Percentiles rank a stretch among this genome's conserved stretches.
Conservation (phyloP, 1,284 basidiomycete species). For the Austroboletus novae-zelandiae region DNA sequence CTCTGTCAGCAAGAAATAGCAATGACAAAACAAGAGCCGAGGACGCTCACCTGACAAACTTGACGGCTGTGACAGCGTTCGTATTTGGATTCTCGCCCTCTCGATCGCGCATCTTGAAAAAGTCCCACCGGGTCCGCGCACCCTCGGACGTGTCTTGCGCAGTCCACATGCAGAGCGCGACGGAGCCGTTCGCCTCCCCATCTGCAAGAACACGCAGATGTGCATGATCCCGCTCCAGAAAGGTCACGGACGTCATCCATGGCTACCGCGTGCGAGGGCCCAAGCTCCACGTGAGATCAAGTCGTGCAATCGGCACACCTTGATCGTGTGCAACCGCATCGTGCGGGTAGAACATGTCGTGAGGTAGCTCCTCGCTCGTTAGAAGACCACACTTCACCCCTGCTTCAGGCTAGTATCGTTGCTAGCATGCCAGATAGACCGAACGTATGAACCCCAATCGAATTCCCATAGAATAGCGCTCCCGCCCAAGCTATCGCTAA, state of each 20-base stretch:
- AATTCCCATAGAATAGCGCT: conserved; percentile 90
- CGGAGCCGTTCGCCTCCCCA: conserved; percentile 64
- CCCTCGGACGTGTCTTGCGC: conserved; percentile 63
- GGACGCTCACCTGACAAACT: conserved; percentile 61
- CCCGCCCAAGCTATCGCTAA: conserved; percentile 85
- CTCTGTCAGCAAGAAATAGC: background rate
- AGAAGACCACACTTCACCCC: conserved; percentile 72
- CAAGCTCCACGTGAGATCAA: conserved; percentile 52
- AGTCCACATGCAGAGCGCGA: conserved; percentile 73
- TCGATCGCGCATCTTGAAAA: conserved; percentile 62
- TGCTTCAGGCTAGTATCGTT: conserved; percentile 28
- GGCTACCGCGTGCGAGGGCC: conserved; percentile 37
- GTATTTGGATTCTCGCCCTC: conserved; percentile 41
- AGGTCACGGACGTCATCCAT: conserved; percentile 65
- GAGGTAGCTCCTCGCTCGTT: conserved; percentile 89
- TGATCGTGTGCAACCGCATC: conserved; percentile 79
- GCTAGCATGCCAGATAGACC: conserved; percentile 70
- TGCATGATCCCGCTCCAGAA: conserved; percentile 80
- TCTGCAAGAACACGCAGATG: conserved; percentile 67
- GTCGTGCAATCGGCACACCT: conserved; percentile 64
- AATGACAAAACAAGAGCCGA: background rate
- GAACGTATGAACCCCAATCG: conserved; percentile 76
- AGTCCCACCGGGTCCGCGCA: conserved; percentile 68
- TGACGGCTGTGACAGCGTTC: conserved; percentile 57
- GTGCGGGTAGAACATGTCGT: conserved; percentile 72